These are phyloP conservation scores for Phoma sp. DNA, from an alignment of 2,329 filamentous ascomycete species.

Conservation along the genomic window DNA sequence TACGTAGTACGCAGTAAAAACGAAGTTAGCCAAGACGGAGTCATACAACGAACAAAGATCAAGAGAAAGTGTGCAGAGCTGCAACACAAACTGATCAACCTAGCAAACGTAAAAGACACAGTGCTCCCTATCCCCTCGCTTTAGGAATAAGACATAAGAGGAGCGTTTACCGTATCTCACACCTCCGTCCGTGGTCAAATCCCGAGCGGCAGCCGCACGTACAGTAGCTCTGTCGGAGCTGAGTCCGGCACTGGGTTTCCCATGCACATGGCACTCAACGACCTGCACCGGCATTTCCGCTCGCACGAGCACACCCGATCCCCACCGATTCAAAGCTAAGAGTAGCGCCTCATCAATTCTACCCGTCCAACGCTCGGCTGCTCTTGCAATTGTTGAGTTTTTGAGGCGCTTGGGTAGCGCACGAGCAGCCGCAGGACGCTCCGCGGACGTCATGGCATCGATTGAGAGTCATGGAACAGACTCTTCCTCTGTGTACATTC, in stretches of 20 bases:
- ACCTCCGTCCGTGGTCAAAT: not conserved
- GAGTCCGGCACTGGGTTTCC: not conserved
- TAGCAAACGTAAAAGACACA: too few relatives aligned
- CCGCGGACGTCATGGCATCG: not conserved
- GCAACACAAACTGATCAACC: too few relatives aligned
- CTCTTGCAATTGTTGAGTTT: not conserved
- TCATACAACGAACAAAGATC: too few relatives aligned
- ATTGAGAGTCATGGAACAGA: too few relatives aligned
- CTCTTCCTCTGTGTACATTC: not conserved
- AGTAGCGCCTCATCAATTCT: conserved; percentile 9
- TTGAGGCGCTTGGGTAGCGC: not conserved
- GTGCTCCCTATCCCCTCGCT: too few relatives aligned
- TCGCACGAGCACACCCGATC: not conserved
- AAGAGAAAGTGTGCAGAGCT: too few relatives aligned
- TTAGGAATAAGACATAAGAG: too few relatives aligned
- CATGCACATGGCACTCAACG: not conserved
- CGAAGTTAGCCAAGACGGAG: too few relatives aligned
- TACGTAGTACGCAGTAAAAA: too few relatives aligned
- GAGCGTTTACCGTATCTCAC: not conserved
- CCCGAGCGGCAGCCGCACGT: not conserved
- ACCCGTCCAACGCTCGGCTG: not conserved
- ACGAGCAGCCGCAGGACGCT: not conserved
- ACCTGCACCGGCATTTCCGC: not conserved
- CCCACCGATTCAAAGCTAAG: not conserved
- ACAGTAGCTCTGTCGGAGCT: not conserved